Evolutionary conservation across 208 protist species (phyloP).

Genomic region (Angomonas deanei): DNA sequence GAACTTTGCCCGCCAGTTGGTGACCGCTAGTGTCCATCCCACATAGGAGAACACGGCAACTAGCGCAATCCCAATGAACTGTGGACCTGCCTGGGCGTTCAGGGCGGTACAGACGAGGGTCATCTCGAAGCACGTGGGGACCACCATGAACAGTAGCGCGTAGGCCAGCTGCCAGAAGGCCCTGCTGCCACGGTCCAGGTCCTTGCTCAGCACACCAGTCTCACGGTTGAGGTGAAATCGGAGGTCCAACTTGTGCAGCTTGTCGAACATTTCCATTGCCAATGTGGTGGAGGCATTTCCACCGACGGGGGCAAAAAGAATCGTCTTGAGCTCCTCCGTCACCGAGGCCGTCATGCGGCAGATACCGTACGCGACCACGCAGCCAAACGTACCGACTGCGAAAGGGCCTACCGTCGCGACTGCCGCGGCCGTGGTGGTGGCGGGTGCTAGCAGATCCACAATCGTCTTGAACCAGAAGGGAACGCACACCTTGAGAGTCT

Average conservation of each 20-base stretch:
- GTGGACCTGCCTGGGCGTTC: constrained; percentile 66
- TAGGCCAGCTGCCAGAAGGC: constrained; percentile 88
- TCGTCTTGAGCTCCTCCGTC: constrained; percentile 84
- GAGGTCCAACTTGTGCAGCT: constrained; percentile 84
- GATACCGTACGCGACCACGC: constrained; percentile 84
- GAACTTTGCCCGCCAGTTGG: constrained; percentile 87
- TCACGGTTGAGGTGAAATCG: constrained; percentile 86
- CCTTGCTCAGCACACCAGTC: constrained; percentile 87
- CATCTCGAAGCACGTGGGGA: constrained; percentile 92
- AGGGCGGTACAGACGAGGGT: constrained; percentile 85
- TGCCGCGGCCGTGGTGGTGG: not conserved
- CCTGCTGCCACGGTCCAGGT: constrained; percentile 89
- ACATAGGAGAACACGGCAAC: constrained; percentile 81
- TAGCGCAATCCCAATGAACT: constrained; percentile 84
- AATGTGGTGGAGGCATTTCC: constrained; percentile 78
- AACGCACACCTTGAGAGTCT: constrained; percentile 80
- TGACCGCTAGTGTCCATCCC: constrained; percentile 82
- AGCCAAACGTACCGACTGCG: constrained; percentile 71
- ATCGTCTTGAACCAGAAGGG: constrained; percentile 91
- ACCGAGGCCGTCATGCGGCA: constrained; percentile 65
- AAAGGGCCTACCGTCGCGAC: constrained; percentile 39
- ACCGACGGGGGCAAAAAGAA: constrained; percentile 88
- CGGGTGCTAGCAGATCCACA: constrained; percentile 72
- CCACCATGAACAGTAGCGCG: constrained; percentile 88
- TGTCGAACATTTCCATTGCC: constrained; percentile 83